phyloP scores from a whole-genome alignment of 306 rosid species.

The Rosa persica region DNA sequence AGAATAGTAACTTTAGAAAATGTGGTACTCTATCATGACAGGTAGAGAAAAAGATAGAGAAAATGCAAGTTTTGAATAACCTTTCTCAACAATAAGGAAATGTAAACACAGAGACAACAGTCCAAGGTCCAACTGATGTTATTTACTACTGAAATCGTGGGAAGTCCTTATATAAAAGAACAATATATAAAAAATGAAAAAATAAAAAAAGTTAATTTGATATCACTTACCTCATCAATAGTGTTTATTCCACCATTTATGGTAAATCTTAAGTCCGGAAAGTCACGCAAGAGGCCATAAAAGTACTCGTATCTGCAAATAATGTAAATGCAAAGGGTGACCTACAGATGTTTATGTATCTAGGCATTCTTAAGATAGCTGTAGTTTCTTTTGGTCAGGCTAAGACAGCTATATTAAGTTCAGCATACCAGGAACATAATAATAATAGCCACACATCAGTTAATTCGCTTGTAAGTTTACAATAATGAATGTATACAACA shows the following conservation, averaged over 20 bases:
- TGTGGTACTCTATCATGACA: not conserved
- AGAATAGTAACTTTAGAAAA: not conserved
- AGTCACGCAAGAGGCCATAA: conserved; percentile 89
- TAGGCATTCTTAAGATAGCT: not conserved
- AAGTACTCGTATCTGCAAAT: conserved; percentile 82
- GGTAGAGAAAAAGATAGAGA: not conserved
- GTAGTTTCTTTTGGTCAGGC: not conserved
- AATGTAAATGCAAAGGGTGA: conserved; percentile 3
- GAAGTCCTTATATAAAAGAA: not conserved
- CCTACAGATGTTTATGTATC: not conserved
- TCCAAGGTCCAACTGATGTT: not conserved
- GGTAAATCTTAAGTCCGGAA: conserved; percentile 94
- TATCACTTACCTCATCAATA: conserved; percentile 76
- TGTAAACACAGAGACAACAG: not conserved
- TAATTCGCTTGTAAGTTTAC: conserved; percentile 2
- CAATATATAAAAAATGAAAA: not conserved
- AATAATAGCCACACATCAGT: not conserved
- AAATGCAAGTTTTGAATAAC: not conserved
- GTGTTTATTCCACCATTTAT: conserved; percentile 88
- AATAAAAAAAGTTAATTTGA: conserved; percentile 11
- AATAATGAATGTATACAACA: conserved; percentile 9
- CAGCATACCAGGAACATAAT: not conserved
- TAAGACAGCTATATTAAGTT: not conserved
- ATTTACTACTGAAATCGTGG: not conserved
- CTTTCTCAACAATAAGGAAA: not conserved